A percentile compares a stretch with the other conserved stretches of the same genome.
Evolutionary conservation across 2,329 filamentous ascomycete species (phyloP).

Genomic region (Lizonia empirigonia): DNA sequence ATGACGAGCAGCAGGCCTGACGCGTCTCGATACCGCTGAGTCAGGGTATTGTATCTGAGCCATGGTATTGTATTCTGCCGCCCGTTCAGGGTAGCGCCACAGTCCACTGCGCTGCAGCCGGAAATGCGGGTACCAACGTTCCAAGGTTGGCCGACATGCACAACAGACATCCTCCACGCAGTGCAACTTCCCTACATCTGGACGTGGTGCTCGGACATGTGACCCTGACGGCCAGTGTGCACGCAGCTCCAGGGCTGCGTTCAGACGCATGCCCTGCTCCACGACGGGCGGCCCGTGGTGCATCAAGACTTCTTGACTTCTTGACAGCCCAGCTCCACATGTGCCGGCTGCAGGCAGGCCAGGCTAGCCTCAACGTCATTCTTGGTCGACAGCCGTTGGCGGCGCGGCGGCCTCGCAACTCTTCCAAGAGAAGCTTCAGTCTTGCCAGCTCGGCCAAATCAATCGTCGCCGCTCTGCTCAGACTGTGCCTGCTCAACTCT

Average conservation of each 20-base stretch:
- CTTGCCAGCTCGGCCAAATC: neutral
- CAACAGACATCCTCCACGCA: constrained; percentile 1
- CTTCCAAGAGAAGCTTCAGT: neutral
- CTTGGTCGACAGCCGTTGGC: constrained; percentile 12
- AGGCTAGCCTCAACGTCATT: constrained; percentile 16
- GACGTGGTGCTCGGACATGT: neutral
- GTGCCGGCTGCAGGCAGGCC: neutral
- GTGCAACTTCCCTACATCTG: constrained; percentile 5
- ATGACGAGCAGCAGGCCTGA: neutral
- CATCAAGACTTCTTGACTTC: too few relatives aligned
- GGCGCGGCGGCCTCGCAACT: constrained; percentile 1
- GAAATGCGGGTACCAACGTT: neutral
- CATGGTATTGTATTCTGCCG: constrained; percentile 9
- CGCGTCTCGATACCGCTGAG: neutral
- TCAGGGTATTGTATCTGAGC: constrained; percentile 7
- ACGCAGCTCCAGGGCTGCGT: too few relatives aligned
- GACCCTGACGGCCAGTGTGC: neutral
- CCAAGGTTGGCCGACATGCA: neutral
- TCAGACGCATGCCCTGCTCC: too few relatives aligned
- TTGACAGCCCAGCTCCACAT: neutral
- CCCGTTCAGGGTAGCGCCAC: neutral
- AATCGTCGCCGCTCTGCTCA: too few relatives aligned
- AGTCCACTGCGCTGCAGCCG: constrained; percentile 1
- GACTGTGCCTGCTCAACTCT: constrained; percentile 7
- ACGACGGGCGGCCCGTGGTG: too few relatives aligned